A percentile compares a stretch with the other conserved stretches of the same genome.
Conservation (phyloP, 805 yeast species). For the Torulaspora franciscae region DNA sequence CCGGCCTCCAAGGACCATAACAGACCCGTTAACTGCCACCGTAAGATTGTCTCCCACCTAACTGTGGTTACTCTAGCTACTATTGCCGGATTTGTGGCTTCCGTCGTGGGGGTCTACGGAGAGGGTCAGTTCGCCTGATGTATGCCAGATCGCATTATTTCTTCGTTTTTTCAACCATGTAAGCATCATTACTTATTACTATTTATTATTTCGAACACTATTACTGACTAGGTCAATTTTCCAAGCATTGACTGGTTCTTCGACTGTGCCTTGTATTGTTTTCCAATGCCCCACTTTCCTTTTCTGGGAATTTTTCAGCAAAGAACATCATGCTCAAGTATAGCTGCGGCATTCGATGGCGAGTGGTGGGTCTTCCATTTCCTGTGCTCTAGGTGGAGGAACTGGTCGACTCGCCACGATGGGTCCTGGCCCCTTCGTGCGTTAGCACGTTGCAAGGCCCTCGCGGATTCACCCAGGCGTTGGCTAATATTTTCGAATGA, state of each 20-base stretch:
- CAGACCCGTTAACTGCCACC: conserved; percentile 11
- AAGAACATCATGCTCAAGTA: no score
- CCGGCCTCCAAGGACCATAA: conserved; percentile 10
- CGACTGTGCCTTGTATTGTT: neutral
- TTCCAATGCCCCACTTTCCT: neutral
- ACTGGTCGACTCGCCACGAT: no score
- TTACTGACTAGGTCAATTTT: neutral
- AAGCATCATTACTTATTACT: neutral
- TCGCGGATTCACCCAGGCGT: no score
- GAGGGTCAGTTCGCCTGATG: conserved; percentile 17
- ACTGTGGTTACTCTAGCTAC: conserved; percentile 17
- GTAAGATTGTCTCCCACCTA: conserved; percentile 18
- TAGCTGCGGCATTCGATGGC: no score
- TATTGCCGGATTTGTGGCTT: conserved; percentile 25
- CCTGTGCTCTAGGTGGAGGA: no score
- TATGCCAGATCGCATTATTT: no score
- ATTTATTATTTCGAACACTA: neutral
- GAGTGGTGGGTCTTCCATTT: no score
- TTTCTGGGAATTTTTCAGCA: no score
- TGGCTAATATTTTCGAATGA: neutral
- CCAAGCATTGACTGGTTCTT: neutral
- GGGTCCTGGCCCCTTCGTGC: no score
- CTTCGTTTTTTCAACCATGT: no score
- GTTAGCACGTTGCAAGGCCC: no score
- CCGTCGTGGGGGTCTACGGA: conserved; percentile 35